Percentiles rank a stretch among this genome's conserved stretches.
Evolutionary conservation across 257 asterid species (phyloP).

Genomic region (Nicotiana knightiana): DNA sequence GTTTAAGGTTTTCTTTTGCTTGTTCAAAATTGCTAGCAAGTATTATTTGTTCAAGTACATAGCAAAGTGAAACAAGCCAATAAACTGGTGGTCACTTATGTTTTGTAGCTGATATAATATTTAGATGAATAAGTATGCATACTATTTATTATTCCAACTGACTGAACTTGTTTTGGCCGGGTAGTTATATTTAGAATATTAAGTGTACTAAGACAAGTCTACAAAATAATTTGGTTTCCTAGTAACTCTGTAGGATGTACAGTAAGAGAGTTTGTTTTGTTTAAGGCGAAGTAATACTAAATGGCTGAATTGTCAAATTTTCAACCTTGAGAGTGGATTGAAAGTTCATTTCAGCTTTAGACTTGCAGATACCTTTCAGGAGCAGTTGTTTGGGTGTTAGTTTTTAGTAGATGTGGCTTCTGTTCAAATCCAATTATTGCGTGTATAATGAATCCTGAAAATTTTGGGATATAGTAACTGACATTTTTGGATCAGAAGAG

Average conservation of each 20-base stretch:
- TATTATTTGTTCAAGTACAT: neutral
- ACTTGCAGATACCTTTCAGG: neutral
- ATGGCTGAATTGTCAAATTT: neutral
- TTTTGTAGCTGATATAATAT: neutral
- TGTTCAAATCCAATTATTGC: neutral
- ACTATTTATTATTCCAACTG: neutral
- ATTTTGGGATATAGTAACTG: neutral
- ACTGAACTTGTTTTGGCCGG: neutral
- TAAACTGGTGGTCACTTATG: neutral
- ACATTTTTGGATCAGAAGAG: neutral
- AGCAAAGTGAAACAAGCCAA: neutral
- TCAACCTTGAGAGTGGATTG: neutral
- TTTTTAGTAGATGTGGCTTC: neutral
- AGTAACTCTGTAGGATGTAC: neutral
- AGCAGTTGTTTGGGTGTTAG: neutral
- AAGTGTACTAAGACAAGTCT: neutral
- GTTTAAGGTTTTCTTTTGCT: neutral
- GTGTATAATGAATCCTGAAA: neutral
- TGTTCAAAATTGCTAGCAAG: neutral
- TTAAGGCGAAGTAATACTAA: no score
- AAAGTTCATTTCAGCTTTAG: neutral
- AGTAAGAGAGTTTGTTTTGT: no score
- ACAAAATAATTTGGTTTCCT: neutral
- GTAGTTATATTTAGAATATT: neutral
- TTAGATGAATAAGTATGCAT: neutral